phyloP scores from a whole-genome alignment of 2,329 filamentous ascomycete genomes.

The Fusarium vanettenii region DNA sequence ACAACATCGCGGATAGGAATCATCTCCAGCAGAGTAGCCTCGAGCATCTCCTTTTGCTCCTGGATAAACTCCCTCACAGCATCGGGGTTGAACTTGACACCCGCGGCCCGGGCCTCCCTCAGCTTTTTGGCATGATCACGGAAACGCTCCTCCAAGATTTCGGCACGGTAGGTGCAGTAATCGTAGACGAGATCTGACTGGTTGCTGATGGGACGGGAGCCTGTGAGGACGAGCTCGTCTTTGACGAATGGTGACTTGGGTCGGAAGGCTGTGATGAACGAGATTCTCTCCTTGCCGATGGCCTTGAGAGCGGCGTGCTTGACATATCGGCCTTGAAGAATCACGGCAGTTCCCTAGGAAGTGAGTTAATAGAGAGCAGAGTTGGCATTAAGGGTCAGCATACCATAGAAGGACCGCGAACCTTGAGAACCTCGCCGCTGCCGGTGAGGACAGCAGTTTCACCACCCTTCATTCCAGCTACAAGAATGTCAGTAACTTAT shows the following conservation, averaged over 20 bases:
- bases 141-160: slow-evolving; percentile 64
- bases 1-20: slow-evolving; percentile 20
- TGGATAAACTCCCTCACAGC: slow-evolving; percentile 29
- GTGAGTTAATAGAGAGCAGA: slow-evolving; percentile 21
- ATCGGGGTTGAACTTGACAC: slow-evolving; percentile 27
- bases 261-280: slow-evolving; percentile 74
- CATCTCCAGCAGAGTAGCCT: slow-evolving; percentile 35
- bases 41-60: slow-evolving; percentile 41
- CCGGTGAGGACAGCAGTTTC: slow-evolving; percentile 70
- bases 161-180: slow-evolving; percentile 26
- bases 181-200: slow-evolving; percentile 20
- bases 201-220: slow-evolving; percentile 66
- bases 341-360: slow-evolving; percentile 67
- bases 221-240: slow-evolving; percentile 71
- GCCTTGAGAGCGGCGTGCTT: slow-evolving; percentile 72
- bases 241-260: slow-evolving; percentile 64
- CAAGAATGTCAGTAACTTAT: not conserved
- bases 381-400: slow-evolving; percentile 26
- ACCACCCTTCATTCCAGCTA: slow-evolving; percentile 67
- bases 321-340: slow-evolving; percentile 76
- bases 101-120: slow-evolving; percentile 13
- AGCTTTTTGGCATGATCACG: slow-evolving; percentile 27
- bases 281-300: slow-evolving; percentile 70
- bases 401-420: slow-evolving; percentile 70
- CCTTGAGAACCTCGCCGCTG: slow-evolving; percentile 65